Evolutionary conservation across 495 filamentous ascomycete species (phyloP).

Genomic region (Sordaria brevicollis): DNA sequence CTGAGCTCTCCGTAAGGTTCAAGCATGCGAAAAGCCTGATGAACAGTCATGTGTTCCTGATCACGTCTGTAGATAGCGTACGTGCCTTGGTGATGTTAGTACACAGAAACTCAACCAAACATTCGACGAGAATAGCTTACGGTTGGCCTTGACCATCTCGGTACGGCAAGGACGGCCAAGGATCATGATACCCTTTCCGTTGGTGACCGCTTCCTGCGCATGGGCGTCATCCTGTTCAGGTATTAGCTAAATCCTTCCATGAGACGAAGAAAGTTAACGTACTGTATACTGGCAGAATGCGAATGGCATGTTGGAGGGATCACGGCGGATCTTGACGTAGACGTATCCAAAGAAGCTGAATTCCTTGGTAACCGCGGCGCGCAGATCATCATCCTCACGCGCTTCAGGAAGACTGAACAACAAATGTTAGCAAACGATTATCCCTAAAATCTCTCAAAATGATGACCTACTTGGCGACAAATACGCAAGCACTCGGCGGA

Average conservation of each 20-base stretch:
- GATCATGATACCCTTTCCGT: slow-evolving; percentile 38
- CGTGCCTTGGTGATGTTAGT: slow-evolving; percentile 28
- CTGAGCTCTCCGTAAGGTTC: slow-evolving; percentile 27
- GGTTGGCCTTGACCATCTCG: slow-evolving; percentile 46
- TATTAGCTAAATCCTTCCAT: slow-evolving; percentile 3
- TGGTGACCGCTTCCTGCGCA: slow-evolving; percentile 36
- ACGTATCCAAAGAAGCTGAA: slow-evolving; percentile 45
- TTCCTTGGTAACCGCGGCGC: slow-evolving; percentile 38
- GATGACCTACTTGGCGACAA: slow-evolving; percentile 52
- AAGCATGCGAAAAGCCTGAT: slow-evolving; percentile 35
- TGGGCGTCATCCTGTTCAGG: slow-evolving; percentile 25
- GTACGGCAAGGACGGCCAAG: slow-evolving; percentile 48
- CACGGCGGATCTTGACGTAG: slow-evolving; percentile 54
- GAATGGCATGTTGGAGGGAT: slow-evolving; percentile 46
- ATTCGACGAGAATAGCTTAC: slow-evolving; percentile 20
- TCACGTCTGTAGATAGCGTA: slow-evolving; percentile 37
- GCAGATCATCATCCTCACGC: slow-evolving; percentile 38
- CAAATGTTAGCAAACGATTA: neutral
- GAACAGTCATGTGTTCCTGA: slow-evolving; percentile 27
- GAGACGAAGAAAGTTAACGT: slow-evolving; percentile 12
- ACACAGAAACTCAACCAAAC: neutral
- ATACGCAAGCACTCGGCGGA: slow-evolving; percentile 46
- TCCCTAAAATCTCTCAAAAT: neutral
- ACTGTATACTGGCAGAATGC: slow-evolving; percentile 55
- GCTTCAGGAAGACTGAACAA: slow-evolving; percentile 28